Evolutionary conservation across 352 stramenopile species (phyloP), one percentile per base, ranked within the genome.

Genomic region (Phytophthora aleatoria): DNA sequence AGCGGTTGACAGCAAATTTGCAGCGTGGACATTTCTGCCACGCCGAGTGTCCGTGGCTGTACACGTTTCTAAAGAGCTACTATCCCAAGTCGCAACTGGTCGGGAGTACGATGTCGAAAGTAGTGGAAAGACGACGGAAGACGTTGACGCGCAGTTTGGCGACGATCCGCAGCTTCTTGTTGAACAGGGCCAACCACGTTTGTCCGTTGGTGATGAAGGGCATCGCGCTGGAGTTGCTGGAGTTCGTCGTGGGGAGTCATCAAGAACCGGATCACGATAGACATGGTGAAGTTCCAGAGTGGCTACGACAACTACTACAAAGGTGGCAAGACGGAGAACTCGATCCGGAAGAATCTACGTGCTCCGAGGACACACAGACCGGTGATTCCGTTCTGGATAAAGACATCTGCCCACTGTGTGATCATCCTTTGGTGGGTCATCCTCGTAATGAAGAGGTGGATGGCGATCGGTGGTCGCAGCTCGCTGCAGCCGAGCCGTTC

Each of bases 41-140:
- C 31, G 78, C 75, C 4, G 78, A 81, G 55, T 87, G 75, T 50
- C 75, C 75, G 58, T 83, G 68, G 70, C 49, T 87, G 24, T 81
- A 70, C 62, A 73, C 71, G 33, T 85, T 85, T 51, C 50, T 87
- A 41, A 82, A 70, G 39, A 78, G 69, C 47, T 79, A 81, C 31
- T 85, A 72, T 47, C 74, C 77, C 7, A 81, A 77, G 58, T 67
- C 67, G 27, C 62, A 68, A n/a, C 42, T 84, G 27, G 58, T 84
- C 26, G 61, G 63, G 5, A 54, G 35, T 39, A 69, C 71, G 20
- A 27, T 67, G 33, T 61, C 68, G 12, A 69, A 69, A 44, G 67
- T 79, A 28, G 69, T 80, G 42, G 59, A 65, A 3, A 48, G 68
- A 59, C 71, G 76, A 35, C 48, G 61, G 16, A 76, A 83, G 44